Evolutionary conservation across 1,139 yeast genomes (phyloP), one percentile per base, ranked within the genome.

Genomic region (Yamadazyma sp.): DNA sequence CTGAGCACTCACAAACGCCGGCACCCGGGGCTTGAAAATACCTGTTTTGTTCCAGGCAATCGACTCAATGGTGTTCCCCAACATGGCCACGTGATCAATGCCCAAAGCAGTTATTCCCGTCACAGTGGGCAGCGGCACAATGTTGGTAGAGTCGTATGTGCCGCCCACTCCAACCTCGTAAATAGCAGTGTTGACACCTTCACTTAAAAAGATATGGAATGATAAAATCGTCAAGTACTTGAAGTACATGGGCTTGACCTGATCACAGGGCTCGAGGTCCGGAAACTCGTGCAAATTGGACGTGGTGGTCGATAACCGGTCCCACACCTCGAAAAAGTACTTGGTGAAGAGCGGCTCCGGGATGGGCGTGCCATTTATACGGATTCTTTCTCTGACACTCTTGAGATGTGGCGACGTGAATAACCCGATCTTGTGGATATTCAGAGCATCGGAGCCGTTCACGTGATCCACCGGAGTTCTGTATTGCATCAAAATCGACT

Each of bases 141-240:
- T 78, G 57, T 94, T 94, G 9, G 99, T 94, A 10, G 97, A 87
- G 61, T 94, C 99, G 56, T 80, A 87, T 55, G 87, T 94, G 9
- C 99, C 99, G 21, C 99, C 99, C 37, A 94, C 95, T 12, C 99
- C 99, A 18, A 94, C 98, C 59, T 94, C 99, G 54, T 87, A 88
- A 32, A 94, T 84, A 10, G 98, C 97, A 13, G 96, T 79, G 53
- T 89, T 87, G 20, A 94, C 90, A 1, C 87, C 86, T 61, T 92
- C 98, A 43, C 79, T 73, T 64, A 88, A 58, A 53, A 94, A 94
- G 1, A 88, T 86, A 57, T 94, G 97, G 67, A 88, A 92, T 2
- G 97, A 88, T 41, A 94, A 62, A 16, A 94, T 63, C 0, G 99
- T 94, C 58, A 94, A 67, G 60, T 80, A 92, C 55, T 95, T 83